Conservation (phyloP, 2,329 filamentous ascomycete species). For the Colletotrichum sp. region DNA sequence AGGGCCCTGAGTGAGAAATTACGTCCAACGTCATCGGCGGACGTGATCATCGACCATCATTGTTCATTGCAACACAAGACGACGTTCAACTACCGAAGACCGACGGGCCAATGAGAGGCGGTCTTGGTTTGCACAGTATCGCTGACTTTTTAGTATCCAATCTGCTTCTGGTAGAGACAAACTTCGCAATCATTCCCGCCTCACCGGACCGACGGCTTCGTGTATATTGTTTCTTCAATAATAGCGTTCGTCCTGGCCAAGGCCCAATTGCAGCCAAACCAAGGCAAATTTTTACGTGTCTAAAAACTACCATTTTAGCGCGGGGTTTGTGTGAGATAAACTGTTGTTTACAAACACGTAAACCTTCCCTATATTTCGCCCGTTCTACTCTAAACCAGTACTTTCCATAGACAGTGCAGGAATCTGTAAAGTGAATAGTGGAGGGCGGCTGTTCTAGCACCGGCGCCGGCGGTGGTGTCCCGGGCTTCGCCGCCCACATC, state of each 20-base stretch:
- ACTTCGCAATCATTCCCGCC: neutral
- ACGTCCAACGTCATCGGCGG: neutral
- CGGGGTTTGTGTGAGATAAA: neutral
- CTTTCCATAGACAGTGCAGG: conserved; percentile 2
- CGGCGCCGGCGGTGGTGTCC: neutral
- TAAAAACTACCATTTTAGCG: neutral
- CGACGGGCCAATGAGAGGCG: neutral
- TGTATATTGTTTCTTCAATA: neutral
- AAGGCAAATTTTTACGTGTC: neutral
- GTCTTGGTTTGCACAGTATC: neutral
- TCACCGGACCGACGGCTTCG: neutral
- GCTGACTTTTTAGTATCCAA: neutral
- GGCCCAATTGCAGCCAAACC: neutral
- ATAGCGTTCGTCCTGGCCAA: neutral
- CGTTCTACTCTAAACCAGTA: neutral
- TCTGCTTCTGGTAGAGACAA: neutral
- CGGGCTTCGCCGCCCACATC: neutral
- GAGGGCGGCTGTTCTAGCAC: neutral
- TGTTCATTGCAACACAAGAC: neutral
- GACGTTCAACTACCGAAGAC: neutral
- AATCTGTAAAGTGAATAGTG: conserved; percentile 14
- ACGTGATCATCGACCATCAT: neutral
- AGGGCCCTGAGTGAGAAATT: neutral
- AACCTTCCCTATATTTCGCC: neutral
- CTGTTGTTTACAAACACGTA: neutral